Base-by-base conservation (phyloP, 768 basidiomycete species). In the Tylopilus sp. region DNA sequence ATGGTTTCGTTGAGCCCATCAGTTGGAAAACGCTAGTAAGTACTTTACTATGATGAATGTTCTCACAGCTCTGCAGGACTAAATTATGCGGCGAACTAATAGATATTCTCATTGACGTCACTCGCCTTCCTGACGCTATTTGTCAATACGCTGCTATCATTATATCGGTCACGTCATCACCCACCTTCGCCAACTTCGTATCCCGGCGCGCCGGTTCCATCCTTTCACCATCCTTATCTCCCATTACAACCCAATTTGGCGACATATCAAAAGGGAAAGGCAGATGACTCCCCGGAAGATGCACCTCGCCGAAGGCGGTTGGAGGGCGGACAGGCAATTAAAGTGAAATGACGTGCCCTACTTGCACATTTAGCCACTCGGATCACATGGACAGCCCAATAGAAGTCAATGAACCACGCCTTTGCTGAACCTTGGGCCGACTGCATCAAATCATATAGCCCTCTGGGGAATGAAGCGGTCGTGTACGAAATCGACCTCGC, bases 1-100 rank as follows among this genome's bases (percentile, higher is more conserved):
- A 98, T 66, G 85, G 91, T 1, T 99, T 99, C 65, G 90, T 98
- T 13, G 95, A 99, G 65, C 88, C 89, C 44, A 95, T 99, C 71
- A 93, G 88, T 67, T 98, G 94, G 92, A 97, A 95, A 73, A 94
- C 94, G 12, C 73, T 98, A 69, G 95, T 91, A 56, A 70, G 88
- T 71, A 25, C 49, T 47, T 41, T 52, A 35, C 43, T 40, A 3
- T 41, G 62, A 47, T 43, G 40, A 44, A 48, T 36, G 10, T 47
- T 51, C 53, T 48, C 53, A 56, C 53, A 47, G 50, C 45, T 50
- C 46, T 53, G 48, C 44, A 52, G 18, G 53, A 63, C 51, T 61
- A 42, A 69, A 56, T 54, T 40, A 36, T 43, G 40, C 17, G 56
- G 30, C 36, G 33, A 41, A 4, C 2, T 23, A 23, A 52, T 52